Base-by-base conservation (phyloP, 2,329 filamentous ascomycete species). In the Pleoardoris graminearum region DNA sequence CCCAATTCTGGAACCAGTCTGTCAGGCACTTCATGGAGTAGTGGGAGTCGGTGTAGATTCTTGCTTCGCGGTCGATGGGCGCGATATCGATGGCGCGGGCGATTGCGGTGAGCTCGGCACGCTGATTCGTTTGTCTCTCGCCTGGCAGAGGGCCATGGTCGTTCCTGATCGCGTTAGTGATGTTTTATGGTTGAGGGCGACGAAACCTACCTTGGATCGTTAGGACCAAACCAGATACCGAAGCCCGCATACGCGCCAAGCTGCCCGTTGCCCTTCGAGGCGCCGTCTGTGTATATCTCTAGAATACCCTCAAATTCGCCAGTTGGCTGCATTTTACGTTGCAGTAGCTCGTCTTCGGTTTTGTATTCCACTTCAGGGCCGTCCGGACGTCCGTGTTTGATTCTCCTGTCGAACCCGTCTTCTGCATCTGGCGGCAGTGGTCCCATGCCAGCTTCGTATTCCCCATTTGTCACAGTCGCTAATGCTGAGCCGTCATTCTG, bases 11-110 rank as follows among this genome's bases (percentile, higher is more conserved):
- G 66, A 85, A 91, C 93, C 94, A 99, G 38, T 85, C 81, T 0
- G 87, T 96, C 22, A 91, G 85, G 67, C 93, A 97, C 60, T 92
- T 87, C 73, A 97, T 96, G 1, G 90, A 83, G 75, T 97, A 97
- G 66, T 86, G 86, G 73, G 89, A 94, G 75, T 99, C 94, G n/a
- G 87, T 91, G 69, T 87, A 82, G 60, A 99, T 95, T 51, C 86
- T 82, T 11, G 95, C 82, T 54, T 85, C 79, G 51, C 88, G 82
- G 52, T 86, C 80, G 14, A 82, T 75, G 0, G 89, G 86, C 1
- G 87, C 85, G 39, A 87, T 83, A 66, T 97, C 85, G 19, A 97
- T 80, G 0, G 92, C 92, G 51, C 92, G 88, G 25, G 90, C 79
- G 57, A 97, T 88, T 7, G 91, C 94, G 21, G 89, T 92, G 53